Conservation (phyloP, 371 early-diverging fungal genomes). For the Mucor indicus region DNA sequence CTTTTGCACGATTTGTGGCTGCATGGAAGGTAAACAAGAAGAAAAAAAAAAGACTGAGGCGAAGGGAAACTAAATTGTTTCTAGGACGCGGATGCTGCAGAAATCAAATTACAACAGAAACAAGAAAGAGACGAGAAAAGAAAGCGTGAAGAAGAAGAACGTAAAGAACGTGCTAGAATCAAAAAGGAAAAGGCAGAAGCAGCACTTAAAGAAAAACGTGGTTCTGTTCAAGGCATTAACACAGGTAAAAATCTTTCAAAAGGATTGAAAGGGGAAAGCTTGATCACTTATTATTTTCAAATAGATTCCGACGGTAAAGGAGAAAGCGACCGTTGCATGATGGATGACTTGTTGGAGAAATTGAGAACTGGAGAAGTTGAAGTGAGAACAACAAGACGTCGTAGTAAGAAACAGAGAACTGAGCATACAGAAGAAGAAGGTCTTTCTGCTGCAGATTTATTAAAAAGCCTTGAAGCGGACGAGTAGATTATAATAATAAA, state of each 20-base stretch:
- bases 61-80: no score
- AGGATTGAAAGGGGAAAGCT: not conserved
- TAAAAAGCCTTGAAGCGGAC: constrained; percentile 17
- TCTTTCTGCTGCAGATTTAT: constrained; percentile 19
- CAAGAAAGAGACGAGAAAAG: constrained; percentile 40
- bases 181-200: constrained; percentile 30
- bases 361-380: constrained; percentile 29
- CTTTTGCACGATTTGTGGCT: constrained; percentile 22
- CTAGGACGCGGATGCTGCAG: constrained; percentile 35
- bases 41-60: no score
- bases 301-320: constrained; percentile 12
- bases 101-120: constrained; percentile 34
- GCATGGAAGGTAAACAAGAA: constrained; percentile 33
- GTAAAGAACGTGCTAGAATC: constrained; percentile 21
- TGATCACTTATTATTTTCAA: not conserved
- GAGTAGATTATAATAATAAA: no score
- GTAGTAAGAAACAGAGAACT: constrained; percentile 9
- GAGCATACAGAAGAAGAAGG: not conserved
- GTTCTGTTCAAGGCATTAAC: constrained; percentile 17
- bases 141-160: constrained; percentile 32
- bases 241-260: constrained; percentile 10
- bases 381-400: constrained; percentile 17
- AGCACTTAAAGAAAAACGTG: constrained; percentile 17
- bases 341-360: constrained; percentile 32
- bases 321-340: constrained; percentile 26